Percentiles rank a stretch among this genome's conserved stretches.
These are phyloP conservation scores for Globisporangium takayamanum DNA, from an alignment of 352 stramenopile species.

Conservation along the genomic window DNA sequence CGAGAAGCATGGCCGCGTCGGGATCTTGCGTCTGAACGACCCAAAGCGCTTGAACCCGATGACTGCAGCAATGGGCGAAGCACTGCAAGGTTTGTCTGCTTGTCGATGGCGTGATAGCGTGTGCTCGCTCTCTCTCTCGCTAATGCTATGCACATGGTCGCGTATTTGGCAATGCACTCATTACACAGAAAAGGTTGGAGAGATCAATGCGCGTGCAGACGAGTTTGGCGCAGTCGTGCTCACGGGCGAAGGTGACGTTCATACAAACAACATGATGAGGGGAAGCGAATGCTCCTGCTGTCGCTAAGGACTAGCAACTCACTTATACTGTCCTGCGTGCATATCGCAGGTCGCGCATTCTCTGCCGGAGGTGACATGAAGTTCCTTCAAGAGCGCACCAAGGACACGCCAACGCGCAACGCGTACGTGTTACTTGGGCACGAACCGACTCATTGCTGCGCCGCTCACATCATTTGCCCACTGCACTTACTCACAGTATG, in stretches of 20 bases:
- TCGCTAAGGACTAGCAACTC: too few species aligned
- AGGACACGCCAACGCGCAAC: conserved; percentile 76
- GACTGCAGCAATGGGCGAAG: conserved; percentile 76
- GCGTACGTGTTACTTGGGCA: conserved; percentile 17
- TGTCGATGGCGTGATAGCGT: not conserved
- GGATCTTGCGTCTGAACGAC: conserved; percentile 63
- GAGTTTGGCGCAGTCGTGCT: conserved; percentile 73
- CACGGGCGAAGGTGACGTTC: conserved; percentile 42
- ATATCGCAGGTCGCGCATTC: conserved; percentile 50
- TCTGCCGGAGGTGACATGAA: conserved; percentile 82
- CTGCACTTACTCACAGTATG: not conserved
- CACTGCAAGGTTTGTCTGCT: conserved; percentile 30
- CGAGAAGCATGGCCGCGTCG: conserved; percentile 37
- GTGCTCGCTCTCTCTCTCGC: not conserved
- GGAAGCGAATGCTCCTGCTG: not conserved
- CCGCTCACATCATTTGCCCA: too few species aligned
- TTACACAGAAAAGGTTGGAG: conserved; percentile 28
- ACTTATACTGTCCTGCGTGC: too few species aligned
- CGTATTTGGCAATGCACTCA: not conserved
- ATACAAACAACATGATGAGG: not conserved
- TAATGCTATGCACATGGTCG: not conserved
- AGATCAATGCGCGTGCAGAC: conserved; percentile 41
- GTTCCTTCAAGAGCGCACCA: conserved; percentile 56
- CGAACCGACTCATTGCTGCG: not conserved
- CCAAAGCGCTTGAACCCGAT: conserved; percentile 84